Conservation (phyloP, 2,329 filamentous ascomycete species). For the Stromatinia cepivora region DNA sequence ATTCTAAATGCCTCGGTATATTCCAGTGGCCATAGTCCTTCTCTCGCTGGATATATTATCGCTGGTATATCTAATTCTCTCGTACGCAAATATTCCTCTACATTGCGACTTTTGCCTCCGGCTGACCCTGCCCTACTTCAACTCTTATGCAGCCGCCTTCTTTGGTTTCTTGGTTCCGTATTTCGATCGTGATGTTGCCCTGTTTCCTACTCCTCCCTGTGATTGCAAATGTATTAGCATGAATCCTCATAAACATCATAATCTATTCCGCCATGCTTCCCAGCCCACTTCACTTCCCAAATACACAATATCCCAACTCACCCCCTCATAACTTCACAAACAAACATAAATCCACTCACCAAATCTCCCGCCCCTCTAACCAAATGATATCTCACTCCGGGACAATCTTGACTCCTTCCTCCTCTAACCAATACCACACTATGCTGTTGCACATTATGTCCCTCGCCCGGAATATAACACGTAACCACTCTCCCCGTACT, state of each 20-base stretch:
- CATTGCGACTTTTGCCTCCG: neutral
- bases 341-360: constrained; percentile 57
- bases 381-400: constrained; percentile 94
- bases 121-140: constrained; percentile 16
- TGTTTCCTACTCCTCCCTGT: constrained; percentile 85
- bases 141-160: constrained; percentile 52
- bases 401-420: constrained; percentile 93
- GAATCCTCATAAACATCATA: neutral
- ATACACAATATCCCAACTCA: neutral
- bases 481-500: constrained; percentile 85
- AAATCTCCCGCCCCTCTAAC: constrained; percentile 90
- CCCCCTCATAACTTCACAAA: neutral
- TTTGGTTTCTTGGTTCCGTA: constrained; percentile 99
- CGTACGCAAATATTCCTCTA: neutral
- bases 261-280: neutral
- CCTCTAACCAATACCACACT: constrained; percentile 95
- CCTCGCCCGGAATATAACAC: constrained; percentile 94
- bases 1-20: neutral
- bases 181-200: constrained; percentile 85
- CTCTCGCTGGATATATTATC: neutral
- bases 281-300: neutral
- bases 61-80: neutral
- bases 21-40: neutral
- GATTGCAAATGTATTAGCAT: constrained; percentile 36
- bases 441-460: constrained; percentile 98